These are phyloP conservation scores for Fraxinus velutina DNA, from an alignment of 305 asterid genomes.

Conservation along the genomic window DNA sequence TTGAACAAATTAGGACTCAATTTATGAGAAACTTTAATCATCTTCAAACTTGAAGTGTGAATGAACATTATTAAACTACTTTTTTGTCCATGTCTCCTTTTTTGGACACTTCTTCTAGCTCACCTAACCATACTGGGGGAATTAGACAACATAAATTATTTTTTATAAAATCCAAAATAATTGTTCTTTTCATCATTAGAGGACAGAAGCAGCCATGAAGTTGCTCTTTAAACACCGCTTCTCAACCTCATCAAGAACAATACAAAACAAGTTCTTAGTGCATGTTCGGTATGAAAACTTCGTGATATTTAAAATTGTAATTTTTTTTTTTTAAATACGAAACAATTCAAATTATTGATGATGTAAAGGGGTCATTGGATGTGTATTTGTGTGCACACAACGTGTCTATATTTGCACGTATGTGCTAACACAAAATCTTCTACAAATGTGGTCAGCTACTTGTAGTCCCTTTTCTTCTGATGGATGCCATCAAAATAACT, in stretches of 20 bases:
- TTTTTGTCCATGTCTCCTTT: neutral
- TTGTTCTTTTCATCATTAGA: neutral
- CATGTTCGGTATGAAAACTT: neutral
- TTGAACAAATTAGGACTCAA: neutral
- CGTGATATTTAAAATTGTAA: too few relatives aligned
- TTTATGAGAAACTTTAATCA: neutral
- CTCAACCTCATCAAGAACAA: neutral
- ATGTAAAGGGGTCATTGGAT: neutral
- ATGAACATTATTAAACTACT: neutral
- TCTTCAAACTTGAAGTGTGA: neutral
- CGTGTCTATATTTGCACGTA: neutral
- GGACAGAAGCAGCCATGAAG: neutral
- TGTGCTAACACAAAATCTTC: neutral
- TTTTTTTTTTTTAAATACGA: too few relatives aligned
- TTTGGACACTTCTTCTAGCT: neutral
- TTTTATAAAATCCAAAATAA: neutral
- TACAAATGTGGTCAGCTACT: neutral
- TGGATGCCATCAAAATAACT: neutral
- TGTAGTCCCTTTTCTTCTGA: neutral
- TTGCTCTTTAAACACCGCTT: neutral
- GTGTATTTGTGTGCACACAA: neutral
- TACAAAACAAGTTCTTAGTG: neutral
- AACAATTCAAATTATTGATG: too few relatives aligned
- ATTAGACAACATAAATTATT: neutral
- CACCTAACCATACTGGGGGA: neutral